Conservation (phyloP, 257 asterid genomes). For the Ajuga chamaepitys region DNA sequence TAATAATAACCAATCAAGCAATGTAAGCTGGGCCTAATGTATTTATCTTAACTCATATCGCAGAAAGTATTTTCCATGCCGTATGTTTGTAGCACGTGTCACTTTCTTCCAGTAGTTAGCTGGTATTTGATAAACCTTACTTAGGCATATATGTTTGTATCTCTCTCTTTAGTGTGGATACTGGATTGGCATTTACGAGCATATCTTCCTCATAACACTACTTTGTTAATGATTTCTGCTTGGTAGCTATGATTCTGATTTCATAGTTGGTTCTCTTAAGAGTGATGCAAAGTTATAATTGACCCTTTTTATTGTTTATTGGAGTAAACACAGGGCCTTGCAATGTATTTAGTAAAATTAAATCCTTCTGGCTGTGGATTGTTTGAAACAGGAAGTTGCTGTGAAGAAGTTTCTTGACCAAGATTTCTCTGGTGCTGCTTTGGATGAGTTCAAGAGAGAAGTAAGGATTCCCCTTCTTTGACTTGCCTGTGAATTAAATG, state of each 20-base stretch:
- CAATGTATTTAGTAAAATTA: not conserved
- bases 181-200: not conserved
- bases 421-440: slow-evolving; percentile 99
- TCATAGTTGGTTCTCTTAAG: not conserved
- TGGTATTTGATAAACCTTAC: not conserved
- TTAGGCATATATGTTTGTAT: not conserved
- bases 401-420: slow-evolving; percentile 99
- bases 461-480: slow-evolving; percentile 38
- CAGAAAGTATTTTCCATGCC: too few relatives aligned
- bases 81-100: too few relatives aligned
- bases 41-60: too few relatives aligned
- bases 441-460: slow-evolving; percentile 98
- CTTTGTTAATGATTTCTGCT: not conserved
- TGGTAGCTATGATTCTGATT: not conserved
- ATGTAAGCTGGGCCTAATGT: too few relatives aligned
- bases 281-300: slow-evolving; percentile 2
- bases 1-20: too few relatives aligned
- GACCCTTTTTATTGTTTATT: not conserved
- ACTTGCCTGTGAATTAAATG: slow-evolving; percentile 9
- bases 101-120: too few relatives aligned
- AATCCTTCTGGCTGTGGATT: slow-evolving; percentile 16
- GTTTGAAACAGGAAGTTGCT: slow-evolving; percentile 80
- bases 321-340: not conserved
- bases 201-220: not conserved
- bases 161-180: not conserved